Evolutionary conservation across 2,329 filamentous ascomycete species (phyloP).

Genomic region (Diaporthe citriasiana): DNA sequence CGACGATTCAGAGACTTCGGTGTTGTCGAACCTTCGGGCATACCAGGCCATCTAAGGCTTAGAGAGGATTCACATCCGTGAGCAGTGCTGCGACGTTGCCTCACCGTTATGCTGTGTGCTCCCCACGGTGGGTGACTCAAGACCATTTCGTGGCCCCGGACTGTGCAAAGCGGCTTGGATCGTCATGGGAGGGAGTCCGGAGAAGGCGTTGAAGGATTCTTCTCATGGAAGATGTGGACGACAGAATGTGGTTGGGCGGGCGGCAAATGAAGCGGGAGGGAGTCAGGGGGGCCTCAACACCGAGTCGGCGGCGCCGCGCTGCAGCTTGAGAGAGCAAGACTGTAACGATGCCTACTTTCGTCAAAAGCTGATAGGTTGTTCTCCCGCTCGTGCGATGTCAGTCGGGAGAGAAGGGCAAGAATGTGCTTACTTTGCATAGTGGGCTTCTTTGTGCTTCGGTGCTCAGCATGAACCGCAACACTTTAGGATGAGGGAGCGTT

Average conservation of each 20-base stretch:
- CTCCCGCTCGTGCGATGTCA: conserved; percentile 28
- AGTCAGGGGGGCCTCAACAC: conserved; percentile 23
- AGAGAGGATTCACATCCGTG: conserved; percentile 7
- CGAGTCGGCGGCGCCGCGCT: conserved; percentile 28
- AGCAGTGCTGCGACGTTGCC: conserved; percentile 30
- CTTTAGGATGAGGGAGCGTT: not conserved
- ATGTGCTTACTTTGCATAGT: conserved; percentile 29
- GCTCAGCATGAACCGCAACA: conserved; percentile 13
- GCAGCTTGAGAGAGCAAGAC: conserved; percentile 13
- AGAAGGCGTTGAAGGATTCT: conserved; percentile 22
- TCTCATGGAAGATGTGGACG: conserved; percentile 1
- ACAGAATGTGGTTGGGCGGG: conserved; percentile 30
- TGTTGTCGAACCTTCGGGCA: conserved; percentile 24
- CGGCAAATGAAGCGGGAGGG: conserved; percentile 25
- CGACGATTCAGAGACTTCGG: conserved; percentile 22
- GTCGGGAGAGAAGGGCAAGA: conserved; percentile 16
- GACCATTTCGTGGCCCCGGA: conserved; percentile 9
- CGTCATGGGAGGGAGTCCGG: not conserved
- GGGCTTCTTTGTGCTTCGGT: conserved; percentile 16
- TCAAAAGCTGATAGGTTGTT: conserved; percentile 17
- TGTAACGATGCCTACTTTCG: not conserved
- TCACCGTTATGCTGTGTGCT: conserved; percentile 2
- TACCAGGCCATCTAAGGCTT: conserved; percentile 19
- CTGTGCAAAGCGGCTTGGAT: conserved; percentile 28
- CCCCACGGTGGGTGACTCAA: conserved; percentile 26